These are phyloP conservation scores for Megacollybia marginata DNA, from an alignment of 768 basidiomycete species.

Conservation along the genomic window DNA sequence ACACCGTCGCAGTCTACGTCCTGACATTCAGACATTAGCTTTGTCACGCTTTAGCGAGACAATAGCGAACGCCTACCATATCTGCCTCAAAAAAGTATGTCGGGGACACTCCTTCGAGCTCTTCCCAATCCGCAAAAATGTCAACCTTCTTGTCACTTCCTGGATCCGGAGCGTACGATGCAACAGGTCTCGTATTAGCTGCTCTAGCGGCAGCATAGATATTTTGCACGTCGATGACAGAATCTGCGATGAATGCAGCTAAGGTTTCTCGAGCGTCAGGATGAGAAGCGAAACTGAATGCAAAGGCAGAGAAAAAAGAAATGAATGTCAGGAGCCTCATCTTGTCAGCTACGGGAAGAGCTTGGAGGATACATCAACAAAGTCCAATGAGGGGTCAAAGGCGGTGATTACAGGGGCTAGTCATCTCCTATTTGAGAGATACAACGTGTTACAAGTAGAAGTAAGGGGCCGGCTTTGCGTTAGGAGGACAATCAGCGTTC, in stretches of 20 bases:
- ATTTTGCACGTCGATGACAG: slow-evolving; percentile 10
- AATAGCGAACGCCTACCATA: slow-evolving; percentile 10
- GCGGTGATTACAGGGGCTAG: too few species aligned
- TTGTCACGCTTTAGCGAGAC: not conserved
- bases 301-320: too few species aligned
- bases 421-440: too few species aligned
- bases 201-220: slow-evolving; percentile 13
- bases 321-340: too few species aligned
- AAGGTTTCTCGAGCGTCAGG: not conserved
- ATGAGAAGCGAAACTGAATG: too few species aligned
- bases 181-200: slow-evolving; percentile 8
- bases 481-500: too few species aligned
- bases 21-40: not conserved
- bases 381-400: too few species aligned
- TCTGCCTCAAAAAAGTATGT: slow-evolving; percentile 15
- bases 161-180: slow-evolving; percentile 7
- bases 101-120: slow-evolving; percentile 8
- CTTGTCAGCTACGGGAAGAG: too few species aligned
- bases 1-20: not conserved
- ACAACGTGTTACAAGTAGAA: too few species aligned
- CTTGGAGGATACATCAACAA: too few species aligned
- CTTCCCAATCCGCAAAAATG: slow-evolving; percentile 13
- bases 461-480: too few species aligned
- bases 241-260: slow-evolving; percentile 10
- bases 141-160: slow-evolving; percentile 3